Conservation (phyloP, 2,329 filamentous ascomycete species). For the Epichloe typhina region DNA sequence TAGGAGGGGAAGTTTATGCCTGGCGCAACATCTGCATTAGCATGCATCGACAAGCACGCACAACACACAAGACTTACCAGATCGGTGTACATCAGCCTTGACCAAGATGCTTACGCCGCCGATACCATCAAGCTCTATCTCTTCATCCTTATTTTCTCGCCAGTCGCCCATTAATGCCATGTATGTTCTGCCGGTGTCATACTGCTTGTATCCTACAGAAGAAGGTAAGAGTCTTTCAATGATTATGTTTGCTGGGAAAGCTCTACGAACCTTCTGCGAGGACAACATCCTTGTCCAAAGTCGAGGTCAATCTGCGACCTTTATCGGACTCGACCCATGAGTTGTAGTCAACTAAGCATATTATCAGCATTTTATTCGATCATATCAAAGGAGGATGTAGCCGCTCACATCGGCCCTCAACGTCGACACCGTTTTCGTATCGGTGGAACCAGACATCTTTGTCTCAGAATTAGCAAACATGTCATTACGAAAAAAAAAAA, state of each 20-base stretch:
- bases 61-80: slow-evolving; percentile 43
- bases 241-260: not conserved
- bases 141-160: slow-evolving; percentile 80
- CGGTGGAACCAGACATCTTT: slow-evolving; percentile 95
- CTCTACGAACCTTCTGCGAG: slow-evolving; percentile 65
- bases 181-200: slow-evolving; percentile 77
- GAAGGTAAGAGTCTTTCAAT: slow-evolving; percentile 9
- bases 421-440: slow-evolving; percentile 66
- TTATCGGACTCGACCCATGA: slow-evolving; percentile 94
- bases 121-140: slow-evolving; percentile 87
- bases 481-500: not conserved
- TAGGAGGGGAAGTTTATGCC: slow-evolving; percentile 97
- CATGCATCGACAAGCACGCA: not conserved
- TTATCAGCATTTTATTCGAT: slow-evolving; percentile 4
- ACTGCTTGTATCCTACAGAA: slow-evolving; percentile 74
- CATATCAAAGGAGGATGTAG: not conserved
- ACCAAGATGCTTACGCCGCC: slow-evolving; percentile 96
- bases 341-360: slow-evolving; percentile 80
- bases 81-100: slow-evolving; percentile 93
- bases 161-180: slow-evolving; percentile 89
- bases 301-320: slow-evolving; percentile 58
- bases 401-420: slow-evolving; percentile 81
- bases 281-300: slow-evolving; percentile 65
- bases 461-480: slow-evolving; percentile 13
- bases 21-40: slow-evolving; percentile 24